phyloP scores from a whole-genome alignment of 2,329 filamentous ascomycete genomes.

The Sporothrix protearum region DNA sequence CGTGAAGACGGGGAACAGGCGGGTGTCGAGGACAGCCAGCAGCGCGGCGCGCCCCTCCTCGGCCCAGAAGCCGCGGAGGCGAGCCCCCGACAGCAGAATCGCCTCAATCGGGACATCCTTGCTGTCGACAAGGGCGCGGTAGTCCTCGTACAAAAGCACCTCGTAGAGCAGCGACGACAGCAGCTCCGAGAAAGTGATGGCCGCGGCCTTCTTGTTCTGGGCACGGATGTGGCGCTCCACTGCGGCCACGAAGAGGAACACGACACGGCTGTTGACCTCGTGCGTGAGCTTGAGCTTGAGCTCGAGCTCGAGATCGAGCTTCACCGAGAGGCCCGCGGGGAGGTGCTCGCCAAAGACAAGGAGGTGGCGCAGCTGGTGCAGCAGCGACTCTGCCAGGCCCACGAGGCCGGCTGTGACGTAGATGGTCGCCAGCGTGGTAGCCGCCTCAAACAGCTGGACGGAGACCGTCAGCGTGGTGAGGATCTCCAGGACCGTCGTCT shows the following conservation, averaged over 20 bases:
- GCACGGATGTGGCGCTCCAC: constrained; percentile 43
- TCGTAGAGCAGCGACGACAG: constrained; percentile 40
- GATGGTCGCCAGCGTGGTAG: constrained; percentile 45
- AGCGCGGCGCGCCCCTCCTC: constrained; percentile 34
- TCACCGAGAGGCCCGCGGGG: constrained; percentile 36
- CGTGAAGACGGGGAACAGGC: constrained; percentile 41
- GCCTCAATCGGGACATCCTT: constrained; percentile 33
- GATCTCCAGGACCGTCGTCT: constrained; percentile 41
- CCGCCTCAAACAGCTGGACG: constrained; percentile 48
- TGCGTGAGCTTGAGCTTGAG: constrained; percentile 38
- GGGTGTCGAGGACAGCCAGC: constrained; percentile 37
- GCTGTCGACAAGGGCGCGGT: constrained; percentile 32
- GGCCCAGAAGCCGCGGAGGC: constrained; percentile 38
- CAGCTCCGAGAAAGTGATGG: constrained; percentile 42
- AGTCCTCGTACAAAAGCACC: constrained; percentile 40
- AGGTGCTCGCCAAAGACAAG: constrained; percentile 46
- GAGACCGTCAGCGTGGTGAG: constrained; percentile 38
- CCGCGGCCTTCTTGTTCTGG: constrained; percentile 33
- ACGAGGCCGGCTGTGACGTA: constrained; percentile 43
- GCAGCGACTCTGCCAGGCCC: constrained; percentile 41
- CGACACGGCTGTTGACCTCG: constrained; percentile 28
- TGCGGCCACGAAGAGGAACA: constrained; percentile 45
- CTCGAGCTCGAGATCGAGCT: constrained; percentile 37
- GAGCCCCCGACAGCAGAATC: constrained; percentile 40
- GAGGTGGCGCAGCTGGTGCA: constrained; percentile 49